Base-by-base conservation (phyloP, 2,329 filamentous ascomycete species). In the Neofusicoccum kwambonambiense region DNA sequence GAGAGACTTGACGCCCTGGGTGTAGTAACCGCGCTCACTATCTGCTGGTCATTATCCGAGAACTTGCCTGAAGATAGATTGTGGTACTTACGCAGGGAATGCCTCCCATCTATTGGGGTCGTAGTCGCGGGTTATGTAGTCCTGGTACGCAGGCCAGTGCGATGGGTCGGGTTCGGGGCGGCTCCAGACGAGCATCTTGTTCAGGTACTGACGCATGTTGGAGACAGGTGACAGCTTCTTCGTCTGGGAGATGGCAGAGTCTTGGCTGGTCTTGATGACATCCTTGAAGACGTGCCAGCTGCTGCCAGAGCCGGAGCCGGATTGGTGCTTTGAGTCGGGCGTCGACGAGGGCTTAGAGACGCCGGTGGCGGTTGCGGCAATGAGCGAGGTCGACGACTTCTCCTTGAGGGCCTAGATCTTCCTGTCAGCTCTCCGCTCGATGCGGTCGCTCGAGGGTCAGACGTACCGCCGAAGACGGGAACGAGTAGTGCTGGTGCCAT, bases 51-150 rank as follows among this genome's bases (percentile, higher is more conserved):
- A 51, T 17, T 17, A 45, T 57, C 41, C 6, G 13, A 37, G 12
- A 22, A 4, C 35, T 13, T 42, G 27, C 35, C 35, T 5, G 17
- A 13, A 37, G 37, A 49, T 1, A 47, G 17, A 37, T 3, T 9
- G 35, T 47, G 22, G 60, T 8, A 68, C 72, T 65, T 67, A 77
- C 76, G 74, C 74, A 3, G 74, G 69, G 68, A 82, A 81, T 17
- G 76, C 73, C 70, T 82, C 80, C 80, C 80, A 82, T 31, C 80
- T 73, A 67, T 82, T 82, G 2, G 80, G 80, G 69, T 82, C 80
- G 66, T 82, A 82, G 34, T 77, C 78, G 61, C 72, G 75, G 61
- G 77, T 67, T 8, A 73, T 67, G 60, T 81, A 82, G 39, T 77
- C 76, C n/a, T 69, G 69, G 68, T 80, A 82, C 2, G 78, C 76